A percentile compares a stretch with the other conserved stretches of the same genome.
These are phyloP conservation scores for Pterocarpus macrocarpus DNA, from an alignment of 306 rosid genomes.

Conservation along the genomic window DNA sequence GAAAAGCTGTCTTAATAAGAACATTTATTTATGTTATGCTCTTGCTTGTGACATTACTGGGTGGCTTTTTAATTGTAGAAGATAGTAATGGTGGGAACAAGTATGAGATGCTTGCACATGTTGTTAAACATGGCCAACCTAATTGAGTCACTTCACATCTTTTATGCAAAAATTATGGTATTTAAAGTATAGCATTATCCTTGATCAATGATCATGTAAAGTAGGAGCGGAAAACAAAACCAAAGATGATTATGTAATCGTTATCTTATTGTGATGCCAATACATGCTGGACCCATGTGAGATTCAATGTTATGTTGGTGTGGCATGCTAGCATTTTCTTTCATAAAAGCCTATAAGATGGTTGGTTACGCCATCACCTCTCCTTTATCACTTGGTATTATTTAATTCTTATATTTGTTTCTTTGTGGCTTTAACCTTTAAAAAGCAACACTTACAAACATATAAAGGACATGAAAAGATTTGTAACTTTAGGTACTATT, in stretches of 20 bases:
- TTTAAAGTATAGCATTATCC: slow-evolving; percentile 23
- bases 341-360: slow-evolving; percentile 48
- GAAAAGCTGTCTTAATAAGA: slow-evolving; percentile 50
- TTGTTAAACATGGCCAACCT: slow-evolving; percentile 19
- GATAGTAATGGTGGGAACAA: slow-evolving; percentile 38
- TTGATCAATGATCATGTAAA: no score
- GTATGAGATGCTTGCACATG: slow-evolving; percentile 46
- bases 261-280: slow-evolving; percentile 38
- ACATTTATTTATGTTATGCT: slow-evolving; percentile 39
- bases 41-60: slow-evolving; percentile 44
- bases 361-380: slow-evolving; percentile 48
- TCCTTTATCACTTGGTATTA: slow-evolving; percentile 38
- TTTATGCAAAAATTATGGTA: slow-evolving; percentile 39
- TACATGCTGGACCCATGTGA: slow-evolving; percentile 49
- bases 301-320: slow-evolving; percentile 40
- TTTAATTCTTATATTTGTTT: slow-evolving; percentile 20
- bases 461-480: slow-evolving; percentile 1
- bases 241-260: not conserved
- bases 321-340: slow-evolving; percentile 47
- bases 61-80: slow-evolving; percentile 42
- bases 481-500: slow-evolving; percentile 7
- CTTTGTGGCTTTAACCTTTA: slow-evolving; percentile 13
- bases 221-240: not conserved
- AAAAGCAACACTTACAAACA: slow-evolving; percentile 21
- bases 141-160: slow-evolving; percentile 47